phyloP scores from a whole-genome alignment of 805 yeast genomes.

The Blastobotrys mokoenaii region DNA sequence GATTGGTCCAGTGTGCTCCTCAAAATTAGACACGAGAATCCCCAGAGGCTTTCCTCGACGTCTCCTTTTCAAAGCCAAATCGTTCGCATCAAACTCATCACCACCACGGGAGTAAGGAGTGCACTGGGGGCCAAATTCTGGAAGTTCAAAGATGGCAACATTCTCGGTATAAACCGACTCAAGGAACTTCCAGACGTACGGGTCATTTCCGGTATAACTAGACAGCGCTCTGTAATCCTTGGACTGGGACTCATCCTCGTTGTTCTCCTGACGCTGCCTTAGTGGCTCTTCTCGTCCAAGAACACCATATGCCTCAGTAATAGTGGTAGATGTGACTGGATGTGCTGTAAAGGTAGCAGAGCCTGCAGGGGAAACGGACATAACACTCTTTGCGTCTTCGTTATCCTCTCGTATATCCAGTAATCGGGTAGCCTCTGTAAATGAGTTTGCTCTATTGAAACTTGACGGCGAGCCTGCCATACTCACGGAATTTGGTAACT shows the following conservation, averaged over 20 bases:
- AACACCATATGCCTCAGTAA: conserved; percentile 16
- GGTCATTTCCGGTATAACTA: conserved; percentile 63
- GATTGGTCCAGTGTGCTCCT: conserved; percentile 55
- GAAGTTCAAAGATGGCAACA: conserved; percentile 42
- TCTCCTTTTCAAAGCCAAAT: conserved; percentile 3
- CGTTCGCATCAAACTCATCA: neutral
- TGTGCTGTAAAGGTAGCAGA: too few relatives aligned
- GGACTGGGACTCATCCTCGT: conserved; percentile 2
- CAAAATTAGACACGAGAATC: conserved; percentile 50
- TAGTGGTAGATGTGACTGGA: conserved; percentile 8
- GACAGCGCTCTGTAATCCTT: conserved; percentile 25
- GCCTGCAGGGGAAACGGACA: too few relatives aligned
- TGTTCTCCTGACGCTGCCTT: neutral
- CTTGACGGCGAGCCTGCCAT: neutral
- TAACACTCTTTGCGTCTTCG: too few relatives aligned
- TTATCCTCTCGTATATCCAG: neutral
- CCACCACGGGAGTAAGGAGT: conserved; percentile 1
- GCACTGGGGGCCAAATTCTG: conserved; percentile 55
- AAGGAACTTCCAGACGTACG: conserved; percentile 51
- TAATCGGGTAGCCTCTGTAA: conserved; percentile 5
- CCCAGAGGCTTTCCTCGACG: conserved; percentile 38
- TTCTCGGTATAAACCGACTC: conserved; percentile 48
- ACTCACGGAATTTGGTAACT: neutral
- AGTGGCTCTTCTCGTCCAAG: conserved; percentile 7
- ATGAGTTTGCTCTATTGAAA: neutral